Evolutionary conservation across 2,329 filamentous ascomycete genomes (phyloP).

Genomic region (Pyricularia pennisetigena): DNA sequence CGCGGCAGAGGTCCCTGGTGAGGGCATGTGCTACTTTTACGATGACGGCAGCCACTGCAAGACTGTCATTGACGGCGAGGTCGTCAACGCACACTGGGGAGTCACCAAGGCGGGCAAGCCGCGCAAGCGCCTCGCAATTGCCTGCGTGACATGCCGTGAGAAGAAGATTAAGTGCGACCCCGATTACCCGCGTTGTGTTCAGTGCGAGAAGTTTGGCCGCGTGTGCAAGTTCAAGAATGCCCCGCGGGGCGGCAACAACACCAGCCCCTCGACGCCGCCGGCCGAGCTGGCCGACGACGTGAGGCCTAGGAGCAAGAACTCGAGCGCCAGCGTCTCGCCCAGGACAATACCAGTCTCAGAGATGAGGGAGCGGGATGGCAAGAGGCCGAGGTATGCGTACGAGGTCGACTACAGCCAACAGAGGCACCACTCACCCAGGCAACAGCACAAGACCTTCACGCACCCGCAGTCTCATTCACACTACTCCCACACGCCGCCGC

Average conservation of each 20-base stretch:
- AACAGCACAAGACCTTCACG: neutral
- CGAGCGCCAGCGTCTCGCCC: conserved; percentile 38
- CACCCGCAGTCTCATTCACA: neutral
- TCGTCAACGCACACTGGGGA: conserved; percentile 85
- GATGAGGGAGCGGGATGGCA: conserved; percentile 21
- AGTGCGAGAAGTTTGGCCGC: conserved; percentile 85
- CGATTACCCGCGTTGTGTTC: conserved; percentile 75
- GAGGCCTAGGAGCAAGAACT: conserved; percentile 28
- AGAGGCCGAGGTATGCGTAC: conserved; percentile 38
- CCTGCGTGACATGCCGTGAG: conserved; percentile 86
- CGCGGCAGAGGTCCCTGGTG: conserved; percentile 59
- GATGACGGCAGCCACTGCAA: conserved; percentile 78
- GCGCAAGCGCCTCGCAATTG: conserved; percentile 80
- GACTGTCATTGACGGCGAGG: conserved; percentile 74
- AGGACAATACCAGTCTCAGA: conserved; percentile 25
- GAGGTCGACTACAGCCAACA: conserved; percentile 22
- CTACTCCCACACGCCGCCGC: conserved; percentile 1
- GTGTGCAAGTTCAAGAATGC: conserved; percentile 79
- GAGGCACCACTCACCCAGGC: neutral
- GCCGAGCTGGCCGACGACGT: conserved; percentile 35
- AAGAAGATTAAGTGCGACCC: conserved; percentile 98
- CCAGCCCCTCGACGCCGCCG: conserved; percentile 41
- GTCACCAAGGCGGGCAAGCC: conserved; percentile 92
- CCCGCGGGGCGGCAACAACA: conserved; percentile 51
- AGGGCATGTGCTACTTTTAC: conserved; percentile 77